A percentile compares a stretch with the other conserved stretches of the same genome.
These are phyloP conservation scores for Agastache rugosa DNA, from an alignment of 257 asterid species.

Conservation along the genomic window DNA sequence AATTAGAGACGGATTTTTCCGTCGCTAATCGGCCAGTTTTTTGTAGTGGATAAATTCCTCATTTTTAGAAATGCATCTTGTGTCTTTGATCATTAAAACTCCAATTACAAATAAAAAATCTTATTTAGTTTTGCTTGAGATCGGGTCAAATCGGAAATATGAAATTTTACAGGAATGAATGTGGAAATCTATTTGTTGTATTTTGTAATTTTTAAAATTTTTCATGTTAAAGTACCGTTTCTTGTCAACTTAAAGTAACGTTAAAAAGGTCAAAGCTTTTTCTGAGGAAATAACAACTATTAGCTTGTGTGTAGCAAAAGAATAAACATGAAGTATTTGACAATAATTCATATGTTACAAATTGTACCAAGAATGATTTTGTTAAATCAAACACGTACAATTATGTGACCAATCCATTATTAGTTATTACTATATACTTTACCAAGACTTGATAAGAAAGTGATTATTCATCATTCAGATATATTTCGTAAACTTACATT, in stretches of 20 bases:
- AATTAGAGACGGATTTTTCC: too few relatives aligned
- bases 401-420: constrained; percentile 1
- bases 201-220: background rate
- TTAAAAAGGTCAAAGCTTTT: background rate
- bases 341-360: background rate
- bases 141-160: background rate
- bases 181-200: background rate
- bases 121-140: background rate
- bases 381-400: background rate
- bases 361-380: background rate
- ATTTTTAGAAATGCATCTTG: background rate
- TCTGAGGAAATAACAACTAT: background rate
- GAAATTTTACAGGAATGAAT: background rate
- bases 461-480: constrained; percentile 2
- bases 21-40: too few relatives aligned
- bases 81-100: background rate
- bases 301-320: background rate
- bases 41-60: background rate
- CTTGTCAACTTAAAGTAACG: background rate
- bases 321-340: background rate
- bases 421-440: constrained; percentile 8
- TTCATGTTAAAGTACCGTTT: background rate
- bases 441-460: background rate
- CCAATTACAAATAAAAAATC: background rate
- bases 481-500: background rate